phyloP scores from a whole-genome alignment of 1,284 basidiomycete genomes.

The Fomitopsis palustris region DNA sequence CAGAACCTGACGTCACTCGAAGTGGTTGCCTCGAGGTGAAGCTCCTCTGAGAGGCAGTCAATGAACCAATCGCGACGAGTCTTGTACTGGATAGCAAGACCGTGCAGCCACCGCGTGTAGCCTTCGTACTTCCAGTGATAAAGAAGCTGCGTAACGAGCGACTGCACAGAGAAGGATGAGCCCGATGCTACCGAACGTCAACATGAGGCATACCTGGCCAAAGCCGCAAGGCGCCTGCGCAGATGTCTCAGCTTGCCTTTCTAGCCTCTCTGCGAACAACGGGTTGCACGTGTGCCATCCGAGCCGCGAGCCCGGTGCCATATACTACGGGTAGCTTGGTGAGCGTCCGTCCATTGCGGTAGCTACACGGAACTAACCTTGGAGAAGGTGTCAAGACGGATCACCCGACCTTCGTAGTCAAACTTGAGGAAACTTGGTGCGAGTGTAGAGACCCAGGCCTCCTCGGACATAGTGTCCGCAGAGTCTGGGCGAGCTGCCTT shows the following conservation, averaged over 20 bases:
- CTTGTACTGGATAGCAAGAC: slow-evolving; percentile 54
- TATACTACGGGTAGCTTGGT: slow-evolving; percentile 38
- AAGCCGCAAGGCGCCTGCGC: slow-evolving; percentile 77
- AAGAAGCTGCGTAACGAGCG: slow-evolving; percentile 61
- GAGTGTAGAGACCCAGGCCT: slow-evolving; percentile 51
- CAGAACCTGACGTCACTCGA: slow-evolving; percentile 31
- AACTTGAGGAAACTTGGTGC: slow-evolving; percentile 69
- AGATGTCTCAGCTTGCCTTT: slow-evolving; percentile 68
- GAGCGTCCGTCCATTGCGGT: background rate
- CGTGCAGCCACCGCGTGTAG: slow-evolving; percentile 75
- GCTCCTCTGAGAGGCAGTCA: slow-evolving; percentile 52
- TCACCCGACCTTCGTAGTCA: slow-evolving; percentile 77
- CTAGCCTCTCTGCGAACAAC: slow-evolving; percentile 70
- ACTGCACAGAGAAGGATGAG: slow-evolving; percentile 27
- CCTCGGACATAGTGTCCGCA: slow-evolving; percentile 20
- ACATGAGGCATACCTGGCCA: slow-evolving; percentile 41
- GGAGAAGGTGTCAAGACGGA: slow-evolving; percentile 78
- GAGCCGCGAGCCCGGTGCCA: slow-evolving; percentile 74
- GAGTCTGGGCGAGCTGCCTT: slow-evolving; percentile 36
- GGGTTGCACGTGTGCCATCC: slow-evolving; percentile 80
- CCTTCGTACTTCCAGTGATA: slow-evolving; percentile 67
- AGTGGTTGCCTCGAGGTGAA: slow-evolving; percentile 37
- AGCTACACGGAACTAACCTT: slow-evolving; percentile 45
- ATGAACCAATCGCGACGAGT: slow-evolving; percentile 58
- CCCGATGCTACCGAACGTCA: background rate